Conservation (phyloP, 257 asterid species). For the Sherardia arvensis region DNA sequence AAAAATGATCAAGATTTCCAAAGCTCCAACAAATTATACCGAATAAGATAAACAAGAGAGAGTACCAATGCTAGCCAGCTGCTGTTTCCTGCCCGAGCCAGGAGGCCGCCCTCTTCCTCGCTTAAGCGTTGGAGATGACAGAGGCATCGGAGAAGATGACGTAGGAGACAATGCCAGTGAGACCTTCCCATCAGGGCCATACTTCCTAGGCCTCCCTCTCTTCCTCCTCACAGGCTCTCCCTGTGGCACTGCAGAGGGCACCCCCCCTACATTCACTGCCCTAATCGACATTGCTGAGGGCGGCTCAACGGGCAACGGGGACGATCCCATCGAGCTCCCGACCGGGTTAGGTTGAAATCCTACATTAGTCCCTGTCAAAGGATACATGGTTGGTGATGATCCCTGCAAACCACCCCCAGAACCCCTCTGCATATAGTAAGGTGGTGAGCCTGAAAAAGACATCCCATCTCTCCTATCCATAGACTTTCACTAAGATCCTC, state of each 20-base stretch:
- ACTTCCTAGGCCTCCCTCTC: conserved; percentile 78
- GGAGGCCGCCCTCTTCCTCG: conserved; percentile 71
- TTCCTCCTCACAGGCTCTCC: conserved; percentile 66
- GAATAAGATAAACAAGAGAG: background rate
- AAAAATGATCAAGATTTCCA: background rate
- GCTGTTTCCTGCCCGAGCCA: conserved; percentile 58
- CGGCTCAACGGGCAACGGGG: conserved; percentile 38
- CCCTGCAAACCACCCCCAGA: conserved; percentile 32
- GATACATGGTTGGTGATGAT: conserved; percentile 37
- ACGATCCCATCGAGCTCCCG: conserved; percentile 23
- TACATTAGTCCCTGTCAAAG: conserved; percentile 36
- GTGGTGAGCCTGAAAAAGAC: conserved; percentile 28
- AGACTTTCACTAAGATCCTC: conserved; percentile 14
- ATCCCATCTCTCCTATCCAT: conserved; percentile 50
- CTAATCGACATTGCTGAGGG: conserved; percentile 43
- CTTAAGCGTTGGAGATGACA: conserved; percentile 37
- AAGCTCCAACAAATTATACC: background rate
- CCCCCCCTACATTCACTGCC: conserved; percentile 41
- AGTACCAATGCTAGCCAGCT: conserved; percentile 42
- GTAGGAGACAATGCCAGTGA: conserved; percentile 39
- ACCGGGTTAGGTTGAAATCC: conserved; percentile 30
- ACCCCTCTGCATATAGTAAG: conserved; percentile 40
- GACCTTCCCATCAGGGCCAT: conserved; percentile 54
- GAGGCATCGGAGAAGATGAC: conserved; percentile 31
- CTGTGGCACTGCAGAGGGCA: conserved; percentile 31